A percentile compares a stretch with the other conserved stretches of the same genome.
These are phyloP conservation scores for Amanita molliuscula DNA, from an alignment of 768 basidiomycete genomes.

Conservation along the genomic window DNA sequence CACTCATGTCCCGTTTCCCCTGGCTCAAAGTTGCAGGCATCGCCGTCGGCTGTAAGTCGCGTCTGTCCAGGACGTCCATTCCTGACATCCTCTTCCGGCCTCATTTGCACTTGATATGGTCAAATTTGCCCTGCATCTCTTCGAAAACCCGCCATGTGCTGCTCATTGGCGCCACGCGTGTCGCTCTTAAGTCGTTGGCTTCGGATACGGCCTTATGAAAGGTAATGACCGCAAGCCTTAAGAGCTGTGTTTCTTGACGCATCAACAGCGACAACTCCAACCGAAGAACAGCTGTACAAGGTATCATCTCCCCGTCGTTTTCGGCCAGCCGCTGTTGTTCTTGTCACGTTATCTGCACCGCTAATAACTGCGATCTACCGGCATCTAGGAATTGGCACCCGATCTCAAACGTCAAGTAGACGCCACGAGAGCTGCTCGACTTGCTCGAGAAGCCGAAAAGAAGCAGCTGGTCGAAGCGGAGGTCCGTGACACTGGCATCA, in stretches of 20 bases:
- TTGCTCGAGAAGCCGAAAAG: constrained; percentile 43
- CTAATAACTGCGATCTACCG: constrained; percentile 1
- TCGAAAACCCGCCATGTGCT: background rate
- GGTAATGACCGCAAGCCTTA: too few species aligned
- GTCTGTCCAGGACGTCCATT: background rate
- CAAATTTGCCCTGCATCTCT: background rate
- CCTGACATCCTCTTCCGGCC: constrained; percentile 2
- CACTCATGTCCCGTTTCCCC: constrained; percentile 39
- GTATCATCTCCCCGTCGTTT: constrained; percentile 24
- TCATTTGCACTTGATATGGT: background rate
- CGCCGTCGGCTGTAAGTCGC: constrained; percentile 36
- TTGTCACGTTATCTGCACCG: constrained; percentile 1
- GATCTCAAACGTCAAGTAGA: constrained; percentile 58
- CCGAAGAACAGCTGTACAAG: constrained; percentile 43
- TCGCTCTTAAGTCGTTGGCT: constrained; percentile 32
- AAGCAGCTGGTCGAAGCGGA: constrained; percentile 42
- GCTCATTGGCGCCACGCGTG: background rate
- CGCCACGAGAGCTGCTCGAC: constrained; percentile 39
- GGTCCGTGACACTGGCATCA: constrained; percentile 23
- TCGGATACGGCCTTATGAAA: constrained; percentile 53
- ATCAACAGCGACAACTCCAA: constrained; percentile 35
- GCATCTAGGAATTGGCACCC: constrained; percentile 47
- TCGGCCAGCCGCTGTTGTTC: too few species aligned
- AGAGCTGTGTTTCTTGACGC: too few species aligned
- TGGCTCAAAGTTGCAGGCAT: constrained; percentile 43